These are phyloP conservation scores for Neurospora sp. DNA, from an alignment of 495 filamentous ascomycete genomes.

Conservation along the genomic window DNA sequence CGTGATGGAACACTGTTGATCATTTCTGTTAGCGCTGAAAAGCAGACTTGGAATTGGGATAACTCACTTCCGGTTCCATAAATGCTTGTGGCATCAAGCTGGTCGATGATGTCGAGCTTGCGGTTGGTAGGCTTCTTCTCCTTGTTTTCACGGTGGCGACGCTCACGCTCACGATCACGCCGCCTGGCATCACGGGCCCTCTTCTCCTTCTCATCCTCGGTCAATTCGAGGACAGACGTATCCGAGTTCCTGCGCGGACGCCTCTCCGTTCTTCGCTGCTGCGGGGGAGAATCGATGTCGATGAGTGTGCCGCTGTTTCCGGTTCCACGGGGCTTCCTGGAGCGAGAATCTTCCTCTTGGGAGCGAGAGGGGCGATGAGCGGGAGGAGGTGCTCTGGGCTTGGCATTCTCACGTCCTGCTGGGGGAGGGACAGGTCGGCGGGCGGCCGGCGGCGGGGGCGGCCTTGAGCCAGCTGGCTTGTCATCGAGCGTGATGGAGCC, in stretches of 20 bases:
- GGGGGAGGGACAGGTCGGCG: conserved; percentile 28
- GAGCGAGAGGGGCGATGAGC: conserved; percentile 51
- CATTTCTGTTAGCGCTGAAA: conserved; percentile 1
- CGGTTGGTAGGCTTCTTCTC: conserved; percentile 48
- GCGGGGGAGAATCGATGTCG: conserved; percentile 23
- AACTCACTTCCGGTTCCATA: conserved; percentile 87
- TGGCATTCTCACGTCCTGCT: conserved; percentile 40
- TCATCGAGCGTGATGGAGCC: conserved; percentile 42
- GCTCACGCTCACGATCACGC: conserved; percentile 65
- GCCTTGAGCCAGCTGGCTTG: conserved; percentile 15
- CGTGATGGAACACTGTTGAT: conserved; percentile 84
- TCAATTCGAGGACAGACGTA: conserved; percentile 72
- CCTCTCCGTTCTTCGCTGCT: conserved; percentile 31
- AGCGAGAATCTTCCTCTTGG: conserved; percentile 48
- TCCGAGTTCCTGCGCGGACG: conserved; percentile 85
- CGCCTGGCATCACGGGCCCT: conserved; percentile 61
- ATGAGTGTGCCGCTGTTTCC: conserved; percentile 21
- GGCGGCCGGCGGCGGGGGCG: conserved; percentile 28
- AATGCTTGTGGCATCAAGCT: conserved; percentile 93
- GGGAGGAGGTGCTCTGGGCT: conserved; percentile 33
- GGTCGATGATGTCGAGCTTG: conserved; percentile 88
- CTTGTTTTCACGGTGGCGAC: conserved; percentile 49
- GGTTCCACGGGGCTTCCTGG: conserved; percentile 29
- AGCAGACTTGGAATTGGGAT: neutral
- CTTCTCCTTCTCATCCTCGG: conserved; percentile 70